Percentiles rank a stretch among this genome's conserved stretches.
phyloP scores from a whole-genome alignment of 2,329 filamentous ascomycete genomes.

The Geosmithia flava region DNA sequence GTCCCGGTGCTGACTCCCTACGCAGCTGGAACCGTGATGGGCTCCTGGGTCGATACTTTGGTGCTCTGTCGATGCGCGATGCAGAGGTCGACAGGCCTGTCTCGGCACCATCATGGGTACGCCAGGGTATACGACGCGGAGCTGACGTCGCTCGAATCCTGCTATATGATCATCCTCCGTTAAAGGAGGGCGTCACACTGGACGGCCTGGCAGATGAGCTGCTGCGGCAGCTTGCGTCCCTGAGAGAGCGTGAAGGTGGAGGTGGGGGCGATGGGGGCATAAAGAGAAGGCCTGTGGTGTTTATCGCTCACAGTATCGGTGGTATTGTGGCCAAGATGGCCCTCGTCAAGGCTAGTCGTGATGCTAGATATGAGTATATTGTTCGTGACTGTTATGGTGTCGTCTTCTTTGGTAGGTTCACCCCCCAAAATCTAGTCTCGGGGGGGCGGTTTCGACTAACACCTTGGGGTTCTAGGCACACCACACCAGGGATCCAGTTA shows the following conservation, averaged over 20 bases:
- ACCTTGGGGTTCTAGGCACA: constrained; percentile 25
- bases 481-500: constrained; percentile 53
- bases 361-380: constrained; percentile 26
- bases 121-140: constrained; percentile 36
- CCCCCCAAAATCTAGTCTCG: too few relatives aligned
- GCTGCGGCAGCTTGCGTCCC: constrained; percentile 25
- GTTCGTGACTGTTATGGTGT: constrained; percentile 46
- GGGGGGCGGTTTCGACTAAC: too few relatives aligned
- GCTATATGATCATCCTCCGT: constrained; percentile 35
- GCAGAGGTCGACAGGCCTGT: constrained; percentile 11
- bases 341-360: constrained; percentile 31
- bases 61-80: constrained; percentile 24
- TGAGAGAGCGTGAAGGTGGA: constrained; percentile 16
- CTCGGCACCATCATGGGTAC: constrained; percentile 28
- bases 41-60: constrained; percentile 33
- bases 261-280: background rate
- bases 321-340: constrained; percentile 47
- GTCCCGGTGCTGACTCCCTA: constrained; percentile 38
- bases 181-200: constrained; percentile 27
- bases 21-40: constrained; percentile 40
- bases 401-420: constrained; percentile 41
- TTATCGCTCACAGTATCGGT: constrained; percentile 49
- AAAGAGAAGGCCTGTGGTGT: constrained; percentile 36
- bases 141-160: constrained; percentile 35
- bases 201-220: constrained; percentile 31